Conservation (phyloP, 495 filamentous ascomycete genomes). For the Beverwykella pulmonaria region DNA sequence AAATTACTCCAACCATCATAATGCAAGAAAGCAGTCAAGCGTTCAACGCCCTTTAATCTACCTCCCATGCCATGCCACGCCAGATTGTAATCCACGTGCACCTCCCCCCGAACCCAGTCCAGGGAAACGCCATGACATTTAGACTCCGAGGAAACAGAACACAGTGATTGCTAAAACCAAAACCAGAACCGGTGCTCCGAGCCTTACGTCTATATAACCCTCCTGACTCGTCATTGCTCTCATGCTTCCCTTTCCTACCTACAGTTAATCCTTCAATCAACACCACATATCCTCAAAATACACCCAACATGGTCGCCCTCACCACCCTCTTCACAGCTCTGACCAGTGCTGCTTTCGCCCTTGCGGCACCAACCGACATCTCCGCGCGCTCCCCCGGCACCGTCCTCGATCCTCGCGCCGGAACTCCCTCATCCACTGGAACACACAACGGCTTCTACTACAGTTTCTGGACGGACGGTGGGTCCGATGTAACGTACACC, state of each 20-base stretch:
- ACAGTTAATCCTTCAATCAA: not conserved
- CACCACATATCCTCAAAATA: too few relatives aligned
- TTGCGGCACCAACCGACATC: constrained; percentile 51
- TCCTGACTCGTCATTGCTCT: not conserved
- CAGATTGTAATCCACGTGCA: not conserved
- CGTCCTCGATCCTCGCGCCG: constrained; percentile 16
- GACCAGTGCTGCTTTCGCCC: constrained; percentile 42
- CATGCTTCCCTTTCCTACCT: not conserved
- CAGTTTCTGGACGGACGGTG: constrained; percentile 65
- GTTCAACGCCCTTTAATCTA: not conserved
- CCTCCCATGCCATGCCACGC: not conserved
- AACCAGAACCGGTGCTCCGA: too few relatives aligned
- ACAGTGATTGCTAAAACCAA: not conserved
- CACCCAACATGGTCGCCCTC: constrained; percentile 53
- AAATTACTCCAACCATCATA: not conserved
- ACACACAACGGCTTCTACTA: constrained; percentile 64
- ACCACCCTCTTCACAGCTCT: constrained; percentile 49
- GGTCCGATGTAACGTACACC: constrained; percentile 57
- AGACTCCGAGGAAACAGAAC: not conserved
- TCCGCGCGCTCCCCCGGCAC: constrained; percentile 10
- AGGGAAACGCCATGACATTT: not conserved
- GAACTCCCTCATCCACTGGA: constrained; percentile 52
- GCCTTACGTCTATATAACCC: too few relatives aligned
- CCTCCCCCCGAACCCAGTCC: not conserved
- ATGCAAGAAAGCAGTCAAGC: not conserved